Conservation (phyloP, 176 grass and related monocot genomes). For the Miscanthus lutarioriparius region DNA sequence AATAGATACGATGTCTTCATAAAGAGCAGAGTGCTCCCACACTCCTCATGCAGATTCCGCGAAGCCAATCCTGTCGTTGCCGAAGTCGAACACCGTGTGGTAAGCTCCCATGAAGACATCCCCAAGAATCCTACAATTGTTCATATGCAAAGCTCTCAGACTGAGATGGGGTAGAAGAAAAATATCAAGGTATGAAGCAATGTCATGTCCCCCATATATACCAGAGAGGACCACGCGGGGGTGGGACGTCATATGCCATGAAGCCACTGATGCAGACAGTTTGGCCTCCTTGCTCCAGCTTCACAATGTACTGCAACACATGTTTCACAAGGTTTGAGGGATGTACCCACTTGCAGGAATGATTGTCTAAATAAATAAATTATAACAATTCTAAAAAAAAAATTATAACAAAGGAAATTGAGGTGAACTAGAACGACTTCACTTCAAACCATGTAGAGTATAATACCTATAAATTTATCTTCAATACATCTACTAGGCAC, state of each 20-base stretch:
- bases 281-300: constrained; percentile 64
- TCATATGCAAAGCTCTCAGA: neutral
- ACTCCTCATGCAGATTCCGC: constrained; percentile 53
- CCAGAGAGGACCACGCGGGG: constrained; percentile 85
- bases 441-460: neutral
- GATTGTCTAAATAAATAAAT: too few species aligned
- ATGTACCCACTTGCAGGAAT: neutral
- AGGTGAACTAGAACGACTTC: neutral
- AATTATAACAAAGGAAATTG: neutral
- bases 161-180: neutral
- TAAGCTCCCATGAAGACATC: constrained; percentile 99
- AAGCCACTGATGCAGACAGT: constrained; percentile 87
- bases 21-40: neutral
- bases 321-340: neutral
- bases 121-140: constrained; percentile 81
- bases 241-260: constrained; percentile 84
- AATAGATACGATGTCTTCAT: neutral
- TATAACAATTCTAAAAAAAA: too few species aligned
- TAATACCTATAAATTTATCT: neutral
- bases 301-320: constrained; percentile 74
- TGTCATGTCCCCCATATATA: constrained; percentile 14
- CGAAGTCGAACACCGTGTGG: constrained; percentile 92
- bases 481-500: neutral
- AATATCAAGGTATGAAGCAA: neutral
- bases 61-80: constrained; percentile 76